Evolutionary conservation across 352 stramenopile species (phyloP).

Genomic region (Phytophthora europaea): DNA sequence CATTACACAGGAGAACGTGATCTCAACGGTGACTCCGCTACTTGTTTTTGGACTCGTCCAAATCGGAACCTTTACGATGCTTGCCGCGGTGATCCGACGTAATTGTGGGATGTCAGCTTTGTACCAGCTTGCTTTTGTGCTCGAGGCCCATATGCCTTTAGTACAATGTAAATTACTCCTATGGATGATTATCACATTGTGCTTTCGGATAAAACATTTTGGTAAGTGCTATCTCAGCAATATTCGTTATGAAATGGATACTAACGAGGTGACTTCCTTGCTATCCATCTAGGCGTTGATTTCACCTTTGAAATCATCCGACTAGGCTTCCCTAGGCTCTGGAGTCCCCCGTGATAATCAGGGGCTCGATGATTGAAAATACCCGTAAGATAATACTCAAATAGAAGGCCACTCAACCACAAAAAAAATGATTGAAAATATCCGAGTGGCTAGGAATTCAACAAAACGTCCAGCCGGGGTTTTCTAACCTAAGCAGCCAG

Average conservation of each 20-base stretch:
- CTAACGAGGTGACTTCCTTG: neutral
- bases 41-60: conserved; percentile 27
- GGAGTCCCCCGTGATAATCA: neutral
- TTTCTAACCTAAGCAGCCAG: neutral
- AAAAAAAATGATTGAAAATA: too few relatives aligned
- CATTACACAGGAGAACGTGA: neutral
- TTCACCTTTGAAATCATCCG: conserved; percentile 17
- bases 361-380: too few relatives aligned
- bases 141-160: conserved; percentile 37
- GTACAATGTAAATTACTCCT: conserved; percentile 44
- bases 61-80: conserved; percentile 9
- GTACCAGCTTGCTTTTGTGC: conserved; percentile 47
- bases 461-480: neutral
- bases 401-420: too few relatives aligned
- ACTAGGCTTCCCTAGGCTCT: neutral
- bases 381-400: too few relatives aligned
- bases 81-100: neutral
- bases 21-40: conserved; percentile 4
- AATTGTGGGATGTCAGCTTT: conserved; percentile 16
- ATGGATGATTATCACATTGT: conserved; percentile 31
- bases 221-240: neutral
- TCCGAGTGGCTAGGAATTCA: too few relatives aligned
- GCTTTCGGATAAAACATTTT: conserved; percentile 14
- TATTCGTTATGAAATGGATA: neutral
- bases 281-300: neutral